Evolutionary conservation across 495 filamentous ascomycete species (phyloP).

Genomic region (Xylaria bambusicola): DNA sequence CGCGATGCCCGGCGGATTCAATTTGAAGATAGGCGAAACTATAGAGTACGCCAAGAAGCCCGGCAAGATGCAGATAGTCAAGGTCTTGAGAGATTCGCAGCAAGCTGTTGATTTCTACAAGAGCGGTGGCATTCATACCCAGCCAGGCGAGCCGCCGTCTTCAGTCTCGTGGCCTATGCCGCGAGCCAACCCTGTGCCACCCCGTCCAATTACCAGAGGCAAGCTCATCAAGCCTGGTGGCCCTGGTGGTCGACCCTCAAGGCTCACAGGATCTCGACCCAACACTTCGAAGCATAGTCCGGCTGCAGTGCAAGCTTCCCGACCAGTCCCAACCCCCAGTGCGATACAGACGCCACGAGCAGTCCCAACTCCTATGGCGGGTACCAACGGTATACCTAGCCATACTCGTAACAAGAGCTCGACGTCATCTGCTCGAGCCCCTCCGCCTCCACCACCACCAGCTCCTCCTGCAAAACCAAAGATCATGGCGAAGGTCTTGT

Average conservation of each 20-base stretch:
- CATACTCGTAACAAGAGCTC: constrained; percentile 50
- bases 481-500: constrained; percentile 81
- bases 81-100: constrained; percentile 82
- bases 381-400: constrained; percentile 35
- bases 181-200: constrained; percentile 77
- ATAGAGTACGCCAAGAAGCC: constrained; percentile 99
- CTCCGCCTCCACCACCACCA: constrained; percentile 71
- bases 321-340: constrained; percentile 48
- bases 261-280: constrained; percentile 55
- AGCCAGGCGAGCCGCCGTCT: constrained; percentile 77
- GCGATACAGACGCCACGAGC: constrained; percentile 27
- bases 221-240: constrained; percentile 90
- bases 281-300: constrained; percentile 49
- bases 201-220: constrained; percentile 85
- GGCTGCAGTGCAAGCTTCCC: constrained; percentile 43
- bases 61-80: constrained; percentile 82
- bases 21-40: constrained; percentile 75
- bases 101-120: constrained; percentile 87
- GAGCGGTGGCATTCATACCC: constrained; percentile 85
- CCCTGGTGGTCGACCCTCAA: constrained; percentile 77
- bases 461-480: constrained; percentile 66
- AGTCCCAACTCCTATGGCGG: constrained; percentile 31
- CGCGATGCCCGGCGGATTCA: constrained; percentile 73
- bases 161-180: constrained; percentile 85
- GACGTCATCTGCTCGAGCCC: constrained; percentile 47